Base-by-base conservation (phyloP, 441 rosid species). In the Omphalea diandra region DNA sequence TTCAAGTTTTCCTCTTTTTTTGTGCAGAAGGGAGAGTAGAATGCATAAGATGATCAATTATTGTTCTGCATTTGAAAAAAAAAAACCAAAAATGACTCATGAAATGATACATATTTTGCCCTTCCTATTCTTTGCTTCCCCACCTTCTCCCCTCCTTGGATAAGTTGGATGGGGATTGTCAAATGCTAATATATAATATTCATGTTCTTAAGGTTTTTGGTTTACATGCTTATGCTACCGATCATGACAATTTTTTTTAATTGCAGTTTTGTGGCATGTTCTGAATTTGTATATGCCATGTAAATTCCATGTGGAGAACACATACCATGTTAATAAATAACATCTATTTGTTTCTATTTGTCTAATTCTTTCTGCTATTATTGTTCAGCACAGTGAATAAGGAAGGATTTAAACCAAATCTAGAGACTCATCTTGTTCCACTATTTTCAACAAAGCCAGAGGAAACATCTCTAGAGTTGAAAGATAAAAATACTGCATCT, bases 351-450 rank as follows among this genome's bases (percentile, higher is more conserved):
- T 24, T 62, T 63, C 65, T 41, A 73, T 57, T 17, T 46, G 1
- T 43, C 6, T 38, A 49, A 58, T 52, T 63, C 6, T 54, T 64
- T 66, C 63, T 68, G 73, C 69, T 72, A 83, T 79, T 71, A 55
- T 78, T 74, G 71, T 85, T 76, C 84, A 91, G 98, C 76, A 90
- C 93, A 73, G 93, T 91, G 71, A 94, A 91, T 74, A 83, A 83
- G 62, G 97, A 91, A 74, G 98, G 98, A 24, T 91, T 94, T 76
- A 91, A 91, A 77, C 98, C 98, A 38, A 94, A 91, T 76, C 83
- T 91, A 69, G 98, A 91, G 80, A 91, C 90, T 24, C 97, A 94
- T 24, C 94, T 94, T 60, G 78, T 88, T 78, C 96, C 96, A 5
- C 72, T 94, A 57, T 93, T 91, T 56, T 90, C 92, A 44, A 83